phyloP scores from a whole-genome alignment of 2,329 filamentous ascomycete species.

The Trichoderma sp. region DNA sequence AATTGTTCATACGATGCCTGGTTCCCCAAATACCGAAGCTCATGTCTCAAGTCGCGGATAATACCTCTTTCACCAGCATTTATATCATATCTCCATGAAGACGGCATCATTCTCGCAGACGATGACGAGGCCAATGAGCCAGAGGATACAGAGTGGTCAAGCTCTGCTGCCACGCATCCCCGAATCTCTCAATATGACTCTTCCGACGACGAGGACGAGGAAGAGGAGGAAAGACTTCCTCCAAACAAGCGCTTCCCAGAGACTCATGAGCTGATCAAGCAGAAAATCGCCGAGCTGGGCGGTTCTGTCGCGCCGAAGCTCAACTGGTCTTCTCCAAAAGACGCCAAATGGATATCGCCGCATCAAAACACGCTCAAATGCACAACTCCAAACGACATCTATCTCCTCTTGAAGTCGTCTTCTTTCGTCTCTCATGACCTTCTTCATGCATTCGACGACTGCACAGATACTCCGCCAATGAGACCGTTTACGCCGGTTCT shows the following conservation, averaged over 20 bases:
- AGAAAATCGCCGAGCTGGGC: slow-evolving; percentile 76
- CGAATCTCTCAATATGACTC: slow-evolving; percentile 43
- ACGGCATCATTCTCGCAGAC: slow-evolving; percentile 85
- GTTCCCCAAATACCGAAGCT: slow-evolving; percentile 80
- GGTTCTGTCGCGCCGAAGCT: slow-evolving; percentile 89
- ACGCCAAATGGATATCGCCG: slow-evolving; percentile 87
- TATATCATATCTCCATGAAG: slow-evolving; percentile 82
- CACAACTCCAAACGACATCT: slow-evolving; percentile 84
- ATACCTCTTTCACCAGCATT: slow-evolving; percentile 76
- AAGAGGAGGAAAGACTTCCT: slow-evolving; percentile 40
- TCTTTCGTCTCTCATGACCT: slow-evolving; percentile 94
- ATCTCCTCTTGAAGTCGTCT: slow-evolving; percentile 89
- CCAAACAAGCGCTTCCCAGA: slow-evolving; percentile 65
- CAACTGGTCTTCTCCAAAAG: slow-evolving; percentile 97
- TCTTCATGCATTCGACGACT: slow-evolving; percentile 86
- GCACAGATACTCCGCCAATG: slow-evolving; percentile 43
- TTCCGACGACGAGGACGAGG: slow-evolving; percentile 51
- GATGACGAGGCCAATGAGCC: slow-evolving; percentile 60
- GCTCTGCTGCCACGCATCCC: slow-evolving; percentile 33
- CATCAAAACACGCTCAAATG: slow-evolving; percentile 91
- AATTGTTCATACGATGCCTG: slow-evolving; percentile 94
- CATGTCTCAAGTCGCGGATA: slow-evolving; percentile 83
- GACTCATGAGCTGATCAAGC: slow-evolving; percentile 74
- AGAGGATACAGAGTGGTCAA: slow-evolving; percentile 55
- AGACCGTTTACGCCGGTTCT: slow-evolving; percentile 70